Base-by-base conservation (phyloP, 2,329 filamentous ascomycete genomes). In the Scopulariopsis brevicaulis region DNA sequence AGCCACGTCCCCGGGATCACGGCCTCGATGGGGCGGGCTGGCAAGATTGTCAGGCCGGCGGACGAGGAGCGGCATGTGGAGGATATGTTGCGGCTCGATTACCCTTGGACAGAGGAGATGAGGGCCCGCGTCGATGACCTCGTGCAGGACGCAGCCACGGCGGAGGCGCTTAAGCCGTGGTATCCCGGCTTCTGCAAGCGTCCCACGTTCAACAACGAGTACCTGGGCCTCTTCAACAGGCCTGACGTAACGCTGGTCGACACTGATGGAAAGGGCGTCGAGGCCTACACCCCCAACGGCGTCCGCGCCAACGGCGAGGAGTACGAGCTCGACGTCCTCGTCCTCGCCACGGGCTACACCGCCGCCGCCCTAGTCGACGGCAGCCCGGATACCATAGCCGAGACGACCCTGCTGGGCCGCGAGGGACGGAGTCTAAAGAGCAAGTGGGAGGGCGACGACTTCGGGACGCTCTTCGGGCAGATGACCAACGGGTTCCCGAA, bases 111-210 rank as follows among this genome's bases (percentile, higher is more conserved):
- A 34, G 73, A 81, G 20, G 60, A 64, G 2, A 65, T 78, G 12
- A 75, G 80, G 1, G 67, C 66, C 4, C 74, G 78, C 4, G 70
- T 75, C 5, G 73, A 77, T n/a, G 63, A 70, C 0, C 66, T 77
- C 18, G 80, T 86, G 8, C 67, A 75, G 40, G 75, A 85, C 62
- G 67, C 67, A 4, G 67, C 65, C 1, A 80, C 74, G 0, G 83
- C 83, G 0, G 72, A 74, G 34, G 72, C 68, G 6, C 71, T 85
- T 4, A 81, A 82, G 64, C 71, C 81, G 0, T 84, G 80, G 79
- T 86, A 86, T 63, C 75, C 79, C 0, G 68, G 69, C 0, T 84
- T 78, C 76, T 86, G 83, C 71, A 87, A 87, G 66, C 76, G 84
- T 0, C 82, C 83, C 0, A 76, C 72, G 37, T 86, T 85, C 67